Evolutionary conservation across 352 stramenopile species (phyloP).

Genomic region (Globisporangium sylvaticum): DNA sequence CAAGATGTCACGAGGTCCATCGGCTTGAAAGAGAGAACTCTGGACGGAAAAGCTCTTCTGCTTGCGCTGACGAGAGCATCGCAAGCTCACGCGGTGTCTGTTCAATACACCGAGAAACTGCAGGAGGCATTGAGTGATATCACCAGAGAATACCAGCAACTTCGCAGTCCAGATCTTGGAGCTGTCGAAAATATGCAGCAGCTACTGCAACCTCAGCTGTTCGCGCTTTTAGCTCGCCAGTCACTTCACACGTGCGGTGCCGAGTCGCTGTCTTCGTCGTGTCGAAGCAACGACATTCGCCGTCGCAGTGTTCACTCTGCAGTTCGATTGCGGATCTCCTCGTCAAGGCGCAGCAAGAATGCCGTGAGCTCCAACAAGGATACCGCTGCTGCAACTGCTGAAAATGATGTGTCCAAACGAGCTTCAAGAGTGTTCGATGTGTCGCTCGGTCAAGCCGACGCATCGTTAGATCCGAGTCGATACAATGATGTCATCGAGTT

Average conservation of each 20-base stretch:
- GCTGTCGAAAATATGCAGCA: conserved; percentile 40
- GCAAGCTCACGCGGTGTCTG: conserved; percentile 16
- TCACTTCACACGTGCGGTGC: conserved; percentile 37
- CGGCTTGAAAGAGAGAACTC: conserved; percentile 43
- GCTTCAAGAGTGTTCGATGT: conserved; percentile 12
- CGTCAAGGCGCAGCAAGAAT: neutral
- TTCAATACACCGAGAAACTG: conserved; percentile 22
- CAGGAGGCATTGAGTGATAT: conserved; percentile 16
- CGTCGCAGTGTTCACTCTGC: conserved; percentile 61
- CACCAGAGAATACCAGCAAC: conserved; percentile 30
- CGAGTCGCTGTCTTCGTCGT: conserved; percentile 19
- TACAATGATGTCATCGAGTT: conserved; percentile 11
- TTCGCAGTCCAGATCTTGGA: conserved; percentile 36
- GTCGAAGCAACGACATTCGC: conserved; percentile 23
- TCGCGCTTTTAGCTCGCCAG: conserved; percentile 30
- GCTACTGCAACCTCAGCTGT: conserved; percentile 38
- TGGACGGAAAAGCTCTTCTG: conserved; percentile 36
- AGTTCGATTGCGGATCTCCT: conserved; percentile 35
- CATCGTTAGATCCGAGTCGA: conserved; percentile 6
- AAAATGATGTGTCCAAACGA: neutral
- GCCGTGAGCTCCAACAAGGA: neutral
- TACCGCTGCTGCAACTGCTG: neutral
- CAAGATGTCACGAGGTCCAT: conserved; percentile 29
- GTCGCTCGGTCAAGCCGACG: conserved; percentile 15
- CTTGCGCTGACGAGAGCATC: conserved; percentile 32